Evolutionary conservation across 495 filamentous ascomycete species (phyloP), one percentile per base, ranked within the genome.

Genomic region (Aspergillus asperescens): DNA sequence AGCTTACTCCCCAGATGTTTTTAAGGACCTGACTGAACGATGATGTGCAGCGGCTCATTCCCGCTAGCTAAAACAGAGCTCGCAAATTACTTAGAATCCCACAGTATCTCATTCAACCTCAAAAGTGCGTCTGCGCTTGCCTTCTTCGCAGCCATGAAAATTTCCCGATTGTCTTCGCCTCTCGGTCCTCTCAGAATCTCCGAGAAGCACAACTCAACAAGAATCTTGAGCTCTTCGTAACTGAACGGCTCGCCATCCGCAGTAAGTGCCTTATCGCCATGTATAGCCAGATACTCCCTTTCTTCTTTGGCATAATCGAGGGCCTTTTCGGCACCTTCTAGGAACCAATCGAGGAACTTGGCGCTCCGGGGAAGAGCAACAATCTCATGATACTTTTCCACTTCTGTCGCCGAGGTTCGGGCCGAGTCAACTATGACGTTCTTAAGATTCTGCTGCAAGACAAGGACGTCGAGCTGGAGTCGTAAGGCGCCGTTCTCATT

Each of bases 401-500:
- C 13, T 45, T 54, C 56, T 20, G 48, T 13, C 0, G 15, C 27
- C 1, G 53, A 16, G 10, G 64, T 53, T 4, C 51, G 48, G 13
- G 48, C 48, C 5, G 69, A 62, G 29, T 70, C 63, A 12, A 71
- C 61, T 44, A 74, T 89, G 52, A 98, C 85, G 48, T 93, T 93
- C 69, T 91, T 94, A 46, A 98, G 78, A 57, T 95, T 95, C 59
- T 97, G 94, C 62, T 96, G 91, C 24, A 98, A 72, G 40, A 98
- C 93, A 7, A 95, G 76, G 39, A 97, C 88, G 62, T 97, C 94
- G 24, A 96, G 79, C 59, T 88, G 85, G 76, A 97, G 86, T 6
- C 89, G 79, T 18, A 81, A 77, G 55, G 84, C 88, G 13, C 94
- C 93, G 50, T 84, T 77, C 28, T 70, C 69, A 55, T 94, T 91